These are phyloP conservation scores for Chalaropsis ovoidea DNA, from an alignment of 2,329 filamentous ascomycete genomes.

Conservation along the genomic window DNA sequence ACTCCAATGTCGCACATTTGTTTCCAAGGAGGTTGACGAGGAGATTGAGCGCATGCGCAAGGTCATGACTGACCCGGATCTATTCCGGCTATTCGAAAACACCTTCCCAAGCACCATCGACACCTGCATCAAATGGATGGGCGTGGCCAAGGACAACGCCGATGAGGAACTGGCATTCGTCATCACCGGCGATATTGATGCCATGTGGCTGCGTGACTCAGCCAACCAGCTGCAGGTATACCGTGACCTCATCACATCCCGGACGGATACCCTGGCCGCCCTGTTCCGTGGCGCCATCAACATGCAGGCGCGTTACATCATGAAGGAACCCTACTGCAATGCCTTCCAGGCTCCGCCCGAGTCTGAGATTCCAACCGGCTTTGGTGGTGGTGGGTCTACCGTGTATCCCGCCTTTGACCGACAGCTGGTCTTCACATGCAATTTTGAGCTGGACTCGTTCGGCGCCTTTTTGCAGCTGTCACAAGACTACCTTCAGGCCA, in stretches of 20 bases:
- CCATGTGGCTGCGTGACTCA: constrained; percentile 81
- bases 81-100: constrained; percentile 73
- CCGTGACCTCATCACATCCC: constrained; percentile 47
- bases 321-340: constrained; percentile 71
- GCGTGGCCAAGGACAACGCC: constrained; percentile 42
- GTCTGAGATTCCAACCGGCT: constrained; percentile 49
- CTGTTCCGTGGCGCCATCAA: constrained; percentile 64
- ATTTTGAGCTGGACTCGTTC: constrained; percentile 83
- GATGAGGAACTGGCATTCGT: constrained; percentile 62
- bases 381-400: constrained; percentile 25
- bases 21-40: constrained; percentile 23
- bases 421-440: constrained; percentile 63
- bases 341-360: constrained; percentile 78
- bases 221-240: constrained; percentile 63
- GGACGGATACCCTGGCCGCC: constrained; percentile 48
- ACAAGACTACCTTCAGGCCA: constrained; percentile 64
- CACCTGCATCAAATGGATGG: constrained; percentile 71
- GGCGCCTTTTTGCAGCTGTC: constrained; percentile 75
- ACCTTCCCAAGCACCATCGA: constrained; percentile 75
- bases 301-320: constrained; percentile 57
- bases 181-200: constrained; percentile 75
- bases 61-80: constrained; percentile 45
- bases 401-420: constrained; percentile 27
- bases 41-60: constrained; percentile 32
- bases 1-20: constrained; percentile 62